Base-by-base conservation (phyloP, 208 protist genomes). In the Leishmania major region DNA sequence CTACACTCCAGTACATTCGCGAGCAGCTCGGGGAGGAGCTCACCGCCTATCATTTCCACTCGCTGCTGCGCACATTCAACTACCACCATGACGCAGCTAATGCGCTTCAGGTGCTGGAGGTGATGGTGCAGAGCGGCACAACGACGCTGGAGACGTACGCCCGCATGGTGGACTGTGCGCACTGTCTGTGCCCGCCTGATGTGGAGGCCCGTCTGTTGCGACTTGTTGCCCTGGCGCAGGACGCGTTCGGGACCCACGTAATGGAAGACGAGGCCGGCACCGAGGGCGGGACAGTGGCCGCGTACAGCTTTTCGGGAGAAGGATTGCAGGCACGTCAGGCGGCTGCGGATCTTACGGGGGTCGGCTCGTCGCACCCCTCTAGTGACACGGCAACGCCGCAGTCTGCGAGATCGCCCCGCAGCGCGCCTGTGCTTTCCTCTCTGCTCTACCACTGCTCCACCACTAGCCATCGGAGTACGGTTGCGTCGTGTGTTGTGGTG, bases 1-100 rank as follows among this genome's bases (percentile, higher is more conserved):
- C 84, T 13, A 75, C 88, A 11, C 77, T 96, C 45, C 92, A 96
- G 85, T 94, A 96, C 84, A 90, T 96, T 22, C 92, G 93, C 49
- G 92, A 96, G 83, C 89, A 80, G 17, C 83, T 98, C 10, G 80
- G 81, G 25, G 83, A 94, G 84, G 84, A 88, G 40, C 84, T 98
- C 74, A 75, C 81, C 15, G 80, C 84, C 25, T 91, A 86, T 60
- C 93, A 98, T 86, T 95, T 95, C 85, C 90, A 96, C 84, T 79
- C 92, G 7, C 84, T 98, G 40, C 87, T 98, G 64, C 95, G 95
- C 57, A 87, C 91, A 47, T 96, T 98, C 75, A 95, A 88, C 87
- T 90, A 94, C 67, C 85, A 90, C 55, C 89, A 87, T 13, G 92
- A 96, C 69, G 86, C 84, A 25, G 88, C 92, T 8, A 96, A 91